A percentile compares a stretch with the other conserved stretches of the same genome.
Conservation (phyloP, 305 asterid species). For the Fraxinus paxiana region DNA sequence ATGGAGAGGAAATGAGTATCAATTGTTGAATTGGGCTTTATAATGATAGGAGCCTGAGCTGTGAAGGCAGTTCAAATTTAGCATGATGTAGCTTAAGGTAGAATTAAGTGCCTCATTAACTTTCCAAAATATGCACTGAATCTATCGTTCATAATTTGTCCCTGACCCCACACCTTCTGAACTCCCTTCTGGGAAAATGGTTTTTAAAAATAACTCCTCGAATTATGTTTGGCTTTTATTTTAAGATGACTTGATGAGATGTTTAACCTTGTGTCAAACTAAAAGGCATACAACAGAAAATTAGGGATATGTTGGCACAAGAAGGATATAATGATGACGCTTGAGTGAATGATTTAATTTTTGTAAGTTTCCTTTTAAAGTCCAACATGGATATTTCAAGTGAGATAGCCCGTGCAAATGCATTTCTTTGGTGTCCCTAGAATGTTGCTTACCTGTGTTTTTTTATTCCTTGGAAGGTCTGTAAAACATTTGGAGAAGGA, state of each 20-base stretch:
- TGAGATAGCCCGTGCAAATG: not conserved
- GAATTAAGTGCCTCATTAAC: not conserved
- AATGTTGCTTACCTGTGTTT: conserved; percentile 9
- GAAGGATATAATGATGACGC: not conserved
- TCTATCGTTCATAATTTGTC: not conserved
- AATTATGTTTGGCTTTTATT: not conserved
- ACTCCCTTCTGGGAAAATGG: not conserved
- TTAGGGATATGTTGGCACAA: not conserved
- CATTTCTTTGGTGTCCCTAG: not conserved
- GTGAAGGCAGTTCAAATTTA: not conserved
- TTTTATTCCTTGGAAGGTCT: conserved; percentile 40
- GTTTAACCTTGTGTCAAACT: not conserved
- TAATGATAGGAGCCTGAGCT: not conserved
- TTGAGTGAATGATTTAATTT: not conserved
- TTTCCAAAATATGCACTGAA: not conserved
- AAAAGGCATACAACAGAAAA: not conserved
- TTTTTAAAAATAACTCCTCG: not conserved
- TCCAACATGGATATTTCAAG: not conserved
- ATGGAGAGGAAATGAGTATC: not conserved
- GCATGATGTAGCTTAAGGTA: not conserved
- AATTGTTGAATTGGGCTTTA: not conserved
- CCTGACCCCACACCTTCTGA: not conserved
- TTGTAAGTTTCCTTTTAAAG: not conserved
- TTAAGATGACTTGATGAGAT: not conserved
- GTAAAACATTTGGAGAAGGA: conserved; percentile 48